A percentile compares a stretch with the other conserved stretches of the same genome.
Conservation (phyloP, 495 filamentous ascomycete species). For the Xylaria bambusicola region DNA sequence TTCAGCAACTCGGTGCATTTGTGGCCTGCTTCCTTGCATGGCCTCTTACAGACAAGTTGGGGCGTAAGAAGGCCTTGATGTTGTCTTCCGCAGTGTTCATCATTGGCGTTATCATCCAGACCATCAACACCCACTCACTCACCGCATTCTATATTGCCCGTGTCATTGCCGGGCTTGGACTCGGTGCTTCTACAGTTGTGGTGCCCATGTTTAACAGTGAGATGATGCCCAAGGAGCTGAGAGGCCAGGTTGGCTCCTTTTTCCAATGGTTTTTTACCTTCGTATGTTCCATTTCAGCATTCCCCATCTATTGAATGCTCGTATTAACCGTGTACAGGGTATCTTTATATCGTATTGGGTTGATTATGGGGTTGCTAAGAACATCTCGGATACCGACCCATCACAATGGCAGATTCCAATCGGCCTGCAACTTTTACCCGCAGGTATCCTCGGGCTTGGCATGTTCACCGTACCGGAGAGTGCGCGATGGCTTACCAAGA, state of each 20-base stretch:
- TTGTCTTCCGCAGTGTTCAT: conserved; percentile 40
- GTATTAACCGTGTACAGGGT: conserved; percentile 31
- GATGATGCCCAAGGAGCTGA: conserved; percentile 55
- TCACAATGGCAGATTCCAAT: conserved; percentile 57
- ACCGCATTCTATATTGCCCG: conserved; percentile 43
- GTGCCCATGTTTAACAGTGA: conserved; percentile 58
- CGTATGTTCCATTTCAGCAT: conserved; percentile 4
- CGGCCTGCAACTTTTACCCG: conserved; percentile 51
- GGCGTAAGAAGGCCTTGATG: conserved; percentile 40
- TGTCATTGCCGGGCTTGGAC: conserved; percentile 56
- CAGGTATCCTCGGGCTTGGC: conserved; percentile 45
- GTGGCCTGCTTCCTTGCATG: conserved; percentile 42
- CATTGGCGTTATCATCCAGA: conserved; percentile 42
- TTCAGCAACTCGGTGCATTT: conserved; percentile 37
- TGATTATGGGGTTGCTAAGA: conserved; percentile 47
- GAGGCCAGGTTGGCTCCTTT: conserved; percentile 52
- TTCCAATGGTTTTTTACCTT: conserved; percentile 44
- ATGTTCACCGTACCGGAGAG: conserved; percentile 51
- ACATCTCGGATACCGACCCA: conserved; percentile 31
- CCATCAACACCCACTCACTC: conserved; percentile 38
- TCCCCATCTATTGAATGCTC: background rate
- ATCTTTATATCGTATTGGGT: conserved; percentile 57
- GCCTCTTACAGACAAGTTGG: conserved; percentile 40
- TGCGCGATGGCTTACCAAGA: conserved; percentile 53
- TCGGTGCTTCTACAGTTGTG: conserved; percentile 55